phyloP scores from a whole-genome alignment of 345 rosid species.

The Barbarea vulgaris region DNA sequence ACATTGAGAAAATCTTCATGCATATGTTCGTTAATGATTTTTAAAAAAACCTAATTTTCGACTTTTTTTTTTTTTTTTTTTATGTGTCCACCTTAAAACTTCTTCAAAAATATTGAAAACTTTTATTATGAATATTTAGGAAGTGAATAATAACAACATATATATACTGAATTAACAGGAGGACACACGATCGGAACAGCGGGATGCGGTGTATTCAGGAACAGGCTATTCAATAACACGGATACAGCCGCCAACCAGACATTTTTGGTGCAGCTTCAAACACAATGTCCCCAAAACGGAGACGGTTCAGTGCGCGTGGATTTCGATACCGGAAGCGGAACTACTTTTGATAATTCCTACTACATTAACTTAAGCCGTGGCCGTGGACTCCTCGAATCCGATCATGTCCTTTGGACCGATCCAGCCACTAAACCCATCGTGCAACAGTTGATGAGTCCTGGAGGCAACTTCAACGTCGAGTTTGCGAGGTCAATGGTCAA shows the following conservation, averaged over 20 bases:
- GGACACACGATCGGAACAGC: conserved; percentile 64
- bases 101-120: too few species aligned
- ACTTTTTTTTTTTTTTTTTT: too few species aligned
- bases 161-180: conserved; percentile 36
- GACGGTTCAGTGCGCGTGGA: conserved; percentile 47
- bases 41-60: too few species aligned
- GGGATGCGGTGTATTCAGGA: conserved; percentile 46
- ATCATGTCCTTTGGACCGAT: conserved; percentile 49
- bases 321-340: conserved; percentile 52
- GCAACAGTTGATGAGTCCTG: conserved; percentile 45
- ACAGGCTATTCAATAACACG: conserved; percentile 47
- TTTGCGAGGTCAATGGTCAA: conserved; percentile 66
- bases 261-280: conserved; percentile 46
- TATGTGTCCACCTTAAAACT: too few species aligned
- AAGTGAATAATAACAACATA: too few species aligned
- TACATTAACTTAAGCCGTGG: conserved; percentile 49
- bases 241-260: conserved; percentile 47
- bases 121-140: too few species aligned
- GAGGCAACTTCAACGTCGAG: conserved; percentile 48
- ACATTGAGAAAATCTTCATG: conserved; percentile 1
- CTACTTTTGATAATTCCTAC: conserved; percentile 52
- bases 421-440: conserved; percentile 47
- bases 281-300: conserved; percentile 52
- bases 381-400: conserved; percentile 52
- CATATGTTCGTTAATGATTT: too few species aligned